phyloP scores from a whole-genome alignment of 495 filamentous ascomycete species.

The Pseudoneurospora amorphoporcata region DNA sequence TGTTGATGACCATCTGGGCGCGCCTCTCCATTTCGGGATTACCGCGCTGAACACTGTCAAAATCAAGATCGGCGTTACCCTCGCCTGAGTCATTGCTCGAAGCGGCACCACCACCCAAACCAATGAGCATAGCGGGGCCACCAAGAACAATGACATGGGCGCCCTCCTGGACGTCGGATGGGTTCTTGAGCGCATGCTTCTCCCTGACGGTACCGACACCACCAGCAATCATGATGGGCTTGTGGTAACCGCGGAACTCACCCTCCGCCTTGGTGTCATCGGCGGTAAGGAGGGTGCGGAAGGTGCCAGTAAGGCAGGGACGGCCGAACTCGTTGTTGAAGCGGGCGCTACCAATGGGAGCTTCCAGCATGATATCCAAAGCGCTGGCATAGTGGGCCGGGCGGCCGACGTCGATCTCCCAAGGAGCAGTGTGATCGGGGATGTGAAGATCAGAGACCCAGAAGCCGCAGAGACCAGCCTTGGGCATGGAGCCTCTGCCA shows the following conservation, averaged over 20 bases:
- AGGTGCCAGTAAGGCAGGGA: constrained; percentile 82
- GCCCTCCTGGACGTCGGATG: constrained; percentile 64
- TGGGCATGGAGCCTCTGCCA: constrained; percentile 82
- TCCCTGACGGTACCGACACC: constrained; percentile 94
- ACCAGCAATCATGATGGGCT: constrained; percentile 98
- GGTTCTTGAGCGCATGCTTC: constrained; percentile 77
- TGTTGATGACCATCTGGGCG: constrained; percentile 94
- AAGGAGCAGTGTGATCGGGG: constrained; percentile 67
- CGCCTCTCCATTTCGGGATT: constrained; percentile 93
- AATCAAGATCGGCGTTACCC: constrained; percentile 81
- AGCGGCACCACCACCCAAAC: constrained; percentile 87
- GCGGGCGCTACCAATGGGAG: constrained; percentile 83
- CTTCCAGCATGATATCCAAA: constrained; percentile 94
- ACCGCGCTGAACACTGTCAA: constrained; percentile 87
- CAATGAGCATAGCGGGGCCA: constrained; percentile 95
- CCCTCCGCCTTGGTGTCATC: constrained; percentile 33
- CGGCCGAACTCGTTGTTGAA: constrained; percentile 98
- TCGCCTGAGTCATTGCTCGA: constrained; percentile 85
- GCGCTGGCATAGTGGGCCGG: constrained; percentile 86
- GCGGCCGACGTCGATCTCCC: constrained; percentile 85
- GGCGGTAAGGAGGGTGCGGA: constrained; percentile 71
- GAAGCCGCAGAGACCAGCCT: constrained; percentile 86
- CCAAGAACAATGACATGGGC: constrained; percentile 86
- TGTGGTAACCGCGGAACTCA: constrained; percentile 87
- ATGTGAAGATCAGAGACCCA: constrained; percentile 90